Conservation (phyloP, 352 stramenopile species). For the Globisporangium lucens region DNA sequence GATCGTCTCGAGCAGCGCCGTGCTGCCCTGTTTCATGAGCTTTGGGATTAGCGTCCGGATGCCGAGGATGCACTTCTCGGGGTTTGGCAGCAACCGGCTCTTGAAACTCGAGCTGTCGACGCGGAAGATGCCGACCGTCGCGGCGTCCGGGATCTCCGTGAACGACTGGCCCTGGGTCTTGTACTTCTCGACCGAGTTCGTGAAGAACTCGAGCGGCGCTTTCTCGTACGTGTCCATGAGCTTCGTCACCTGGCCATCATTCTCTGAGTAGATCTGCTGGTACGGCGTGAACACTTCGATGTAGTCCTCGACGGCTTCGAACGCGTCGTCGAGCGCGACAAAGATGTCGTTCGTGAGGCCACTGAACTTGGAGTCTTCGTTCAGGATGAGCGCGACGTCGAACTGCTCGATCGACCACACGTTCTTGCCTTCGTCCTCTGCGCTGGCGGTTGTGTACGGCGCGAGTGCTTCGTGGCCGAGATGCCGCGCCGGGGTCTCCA, state of each 20-base stretch:
- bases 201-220: constrained; percentile 75
- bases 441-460: constrained; percentile 75
- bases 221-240: constrained; percentile 70
- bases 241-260: constrained; percentile 65
- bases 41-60: constrained; percentile 83
- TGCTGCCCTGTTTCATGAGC: constrained; percentile 87
- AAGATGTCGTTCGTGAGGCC: constrained; percentile 86
- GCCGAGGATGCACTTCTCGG: constrained; percentile 81
- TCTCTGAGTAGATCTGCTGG: constrained; percentile 82
- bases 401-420: constrained; percentile 76
- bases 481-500: constrained; percentile 84
- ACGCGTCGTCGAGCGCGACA: constrained; percentile 71
- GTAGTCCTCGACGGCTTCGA: constrained; percentile 85
- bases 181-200: constrained; percentile 83
- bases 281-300: constrained; percentile 89
- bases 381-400: constrained; percentile 78
- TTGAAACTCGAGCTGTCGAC: constrained; percentile 91
- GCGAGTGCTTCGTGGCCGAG: constrained; percentile 75
- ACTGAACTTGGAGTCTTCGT: constrained; percentile 81
- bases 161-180: constrained; percentile 76
- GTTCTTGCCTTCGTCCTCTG: constrained; percentile 82
- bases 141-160: constrained; percentile 74
- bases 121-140: constrained; percentile 90
- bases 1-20: constrained; percentile 78
- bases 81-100: constrained; percentile 82